phyloP scores from a whole-genome alignment of 208 protist genomes.

The Porcisia deanei region DNA sequence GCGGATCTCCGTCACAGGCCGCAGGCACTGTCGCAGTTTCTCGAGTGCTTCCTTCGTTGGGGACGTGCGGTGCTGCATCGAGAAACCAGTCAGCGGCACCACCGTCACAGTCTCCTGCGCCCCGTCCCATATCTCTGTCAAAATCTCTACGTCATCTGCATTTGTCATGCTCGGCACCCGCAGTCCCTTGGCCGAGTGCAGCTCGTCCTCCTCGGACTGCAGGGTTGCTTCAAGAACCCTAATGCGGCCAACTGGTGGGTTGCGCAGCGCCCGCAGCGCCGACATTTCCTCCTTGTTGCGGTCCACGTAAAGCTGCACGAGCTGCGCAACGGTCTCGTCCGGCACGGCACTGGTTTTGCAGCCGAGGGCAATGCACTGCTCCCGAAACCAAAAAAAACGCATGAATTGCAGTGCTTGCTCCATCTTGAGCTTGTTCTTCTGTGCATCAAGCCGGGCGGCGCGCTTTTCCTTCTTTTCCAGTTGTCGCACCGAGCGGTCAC shows the following conservation, averaged over 20 bases:
- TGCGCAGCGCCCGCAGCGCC: constrained; percentile 49
- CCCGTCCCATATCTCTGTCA: constrained; percentile 82
- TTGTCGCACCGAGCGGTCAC: constrained; percentile 74
- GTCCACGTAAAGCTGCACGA: constrained; percentile 62
- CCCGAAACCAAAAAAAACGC: constrained; percentile 80
- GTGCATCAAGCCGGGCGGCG: constrained; percentile 28
- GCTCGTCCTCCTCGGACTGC: constrained; percentile 50
- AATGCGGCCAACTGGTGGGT: constrained; percentile 66
- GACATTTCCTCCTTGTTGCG: constrained; percentile 67
- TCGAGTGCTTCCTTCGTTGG: constrained; percentile 26
- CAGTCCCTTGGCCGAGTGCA: constrained; percentile 62
- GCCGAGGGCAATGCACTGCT: constrained; percentile 64
- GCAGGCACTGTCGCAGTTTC: constrained; percentile 36
- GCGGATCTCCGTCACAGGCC: constrained; percentile 55
- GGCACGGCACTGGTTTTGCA: constrained; percentile 34
- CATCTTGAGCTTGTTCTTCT: constrained; percentile 41
- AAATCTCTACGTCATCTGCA: constrained; percentile 61
- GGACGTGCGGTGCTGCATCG: constrained; percentile 12
- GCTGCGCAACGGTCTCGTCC: constrained; percentile 35
- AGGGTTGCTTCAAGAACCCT: constrained; percentile 60
- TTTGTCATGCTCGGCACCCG: constrained; percentile 50
- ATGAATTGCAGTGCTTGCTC: constrained; percentile 41
- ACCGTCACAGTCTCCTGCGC: constrained; percentile 45
- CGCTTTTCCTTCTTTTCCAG: constrained; percentile 64
- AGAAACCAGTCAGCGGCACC: constrained; percentile 26